These are phyloP conservation scores for Curvularia eragrostidis DNA, from an alignment of 2,329 filamentous ascomycete species.

Conservation along the genomic window DNA sequence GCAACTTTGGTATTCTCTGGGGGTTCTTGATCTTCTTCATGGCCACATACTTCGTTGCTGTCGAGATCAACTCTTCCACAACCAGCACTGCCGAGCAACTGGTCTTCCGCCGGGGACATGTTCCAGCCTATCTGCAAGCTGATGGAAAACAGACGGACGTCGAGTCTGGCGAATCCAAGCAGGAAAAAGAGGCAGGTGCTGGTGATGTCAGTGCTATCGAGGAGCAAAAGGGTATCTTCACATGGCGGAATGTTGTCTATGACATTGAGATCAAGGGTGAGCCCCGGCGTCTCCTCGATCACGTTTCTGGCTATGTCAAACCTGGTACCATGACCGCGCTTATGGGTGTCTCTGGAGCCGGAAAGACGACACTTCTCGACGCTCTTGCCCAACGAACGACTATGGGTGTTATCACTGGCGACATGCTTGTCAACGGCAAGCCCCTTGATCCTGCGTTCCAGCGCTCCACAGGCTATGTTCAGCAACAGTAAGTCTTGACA, in stretches of 20 bases:
- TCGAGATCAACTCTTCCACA: conserved; percentile 69
- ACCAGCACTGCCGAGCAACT: conserved; percentile 71
- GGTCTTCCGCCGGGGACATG: conserved; percentile 63
- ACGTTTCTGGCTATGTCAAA: conserved; percentile 63
- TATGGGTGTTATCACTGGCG: conserved; percentile 49
- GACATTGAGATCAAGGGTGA: conserved; percentile 52
- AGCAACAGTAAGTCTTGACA: conserved; percentile 41
- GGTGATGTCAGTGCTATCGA: conserved; percentile 49
- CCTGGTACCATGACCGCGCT: conserved; percentile 58
- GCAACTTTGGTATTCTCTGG: conserved; percentile 69
- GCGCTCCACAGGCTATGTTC: conserved; percentile 50
- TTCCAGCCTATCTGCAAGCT: conserved; percentile 51
- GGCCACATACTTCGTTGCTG: conserved; percentile 66
- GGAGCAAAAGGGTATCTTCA: conserved; percentile 53
- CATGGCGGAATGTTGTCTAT: conserved; percentile 45
- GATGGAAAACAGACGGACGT: conserved; percentile 44
- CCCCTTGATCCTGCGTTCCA: conserved; percentile 46
- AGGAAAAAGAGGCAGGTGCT: conserved; percentile 40
- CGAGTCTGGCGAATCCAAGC: conserved; percentile 41
- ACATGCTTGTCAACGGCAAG: conserved; percentile 50
- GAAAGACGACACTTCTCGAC: conserved; percentile 50
- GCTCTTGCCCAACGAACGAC: conserved; percentile 45
- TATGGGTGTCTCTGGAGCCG: conserved; percentile 50
- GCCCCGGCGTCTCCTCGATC: conserved; percentile 59
- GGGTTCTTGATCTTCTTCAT: conserved; percentile 71